Percentiles rank a stretch among this genome's conserved stretches.
Evolutionary conservation across 352 stramenopile species (phyloP).

Genomic region (Pythium brachiatum): DNA sequence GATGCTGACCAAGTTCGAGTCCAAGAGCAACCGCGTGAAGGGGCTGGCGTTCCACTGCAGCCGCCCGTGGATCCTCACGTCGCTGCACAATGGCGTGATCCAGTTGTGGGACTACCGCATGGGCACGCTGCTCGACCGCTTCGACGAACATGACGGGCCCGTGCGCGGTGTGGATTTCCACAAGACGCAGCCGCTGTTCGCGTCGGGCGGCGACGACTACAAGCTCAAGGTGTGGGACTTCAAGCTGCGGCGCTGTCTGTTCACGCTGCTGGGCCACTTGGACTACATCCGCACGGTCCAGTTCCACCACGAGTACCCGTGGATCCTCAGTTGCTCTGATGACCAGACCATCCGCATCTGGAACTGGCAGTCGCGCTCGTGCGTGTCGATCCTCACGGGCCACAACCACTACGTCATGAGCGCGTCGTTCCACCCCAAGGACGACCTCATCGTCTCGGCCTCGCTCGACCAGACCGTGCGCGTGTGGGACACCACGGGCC

Average conservation of each 20-base stretch:
- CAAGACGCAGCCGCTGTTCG: constrained; percentile 96
- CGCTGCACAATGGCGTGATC: constrained; percentile 98
- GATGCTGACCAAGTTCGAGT: constrained; percentile 99
- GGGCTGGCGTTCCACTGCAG: constrained; percentile 98
- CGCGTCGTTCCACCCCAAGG: constrained; percentile 98
- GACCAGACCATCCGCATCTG: constrained; percentile 99
- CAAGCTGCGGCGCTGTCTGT: constrained; percentile 98
- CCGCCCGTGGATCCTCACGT: constrained; percentile 98
- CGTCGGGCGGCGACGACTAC: constrained; percentile 99
- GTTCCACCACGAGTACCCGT: constrained; percentile 99
- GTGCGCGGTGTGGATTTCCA: constrained; percentile 99
- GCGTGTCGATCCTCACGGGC: constrained; percentile 98
- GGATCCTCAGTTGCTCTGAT: constrained; percentile 97
- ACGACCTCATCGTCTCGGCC: constrained; percentile 99
- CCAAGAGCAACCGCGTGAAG: constrained; percentile 99
- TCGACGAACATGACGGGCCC: constrained; percentile 99
- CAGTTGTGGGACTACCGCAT: constrained; percentile 99
- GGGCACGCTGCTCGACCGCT: constrained; percentile 98
- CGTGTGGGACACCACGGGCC: constrained; percentile 99
- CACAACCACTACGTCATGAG: constrained; percentile 99
- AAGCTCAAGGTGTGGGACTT: constrained; percentile 99
- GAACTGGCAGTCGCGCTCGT: constrained; percentile 99
- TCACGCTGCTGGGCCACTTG: constrained; percentile 98
- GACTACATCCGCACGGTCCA: constrained; percentile 99
- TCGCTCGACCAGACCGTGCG: constrained; percentile 97